A percentile compares a stretch with the other conserved stretches of the same genome.
Evolutionary conservation across 352 stramenopile genomes (phyloP).

Genomic region (Blastocystis sp.): DNA sequence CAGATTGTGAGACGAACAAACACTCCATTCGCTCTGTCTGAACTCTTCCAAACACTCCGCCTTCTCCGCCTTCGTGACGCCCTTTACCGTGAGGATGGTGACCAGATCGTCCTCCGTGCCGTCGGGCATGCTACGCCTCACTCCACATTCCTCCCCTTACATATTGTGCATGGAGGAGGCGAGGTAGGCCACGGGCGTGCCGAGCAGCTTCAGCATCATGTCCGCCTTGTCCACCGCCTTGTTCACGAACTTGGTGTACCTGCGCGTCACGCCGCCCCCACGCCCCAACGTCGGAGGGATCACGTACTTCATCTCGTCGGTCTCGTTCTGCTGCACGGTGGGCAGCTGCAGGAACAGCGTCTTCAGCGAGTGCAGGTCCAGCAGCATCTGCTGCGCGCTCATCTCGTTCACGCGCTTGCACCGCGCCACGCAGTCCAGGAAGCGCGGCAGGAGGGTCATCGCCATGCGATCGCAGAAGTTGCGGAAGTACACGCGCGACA

Average conservation of each 20-base stretch:
- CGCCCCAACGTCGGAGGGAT: conserved; percentile 38
- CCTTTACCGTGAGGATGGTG: conserved; percentile 33
- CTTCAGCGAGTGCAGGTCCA: too few species aligned
- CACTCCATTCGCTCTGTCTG: background rate
- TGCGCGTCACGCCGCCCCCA: conserved; percentile 71
- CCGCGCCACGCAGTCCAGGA: conserved; percentile 36
- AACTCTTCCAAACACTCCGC: conserved; percentile 53
- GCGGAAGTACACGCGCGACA: conserved; percentile 88
- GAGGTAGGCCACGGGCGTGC: conserved; percentile 88
- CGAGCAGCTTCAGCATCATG: conserved; percentile 93
- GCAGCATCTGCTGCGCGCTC: conserved; percentile 88
- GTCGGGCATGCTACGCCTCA: conserved; percentile 27
- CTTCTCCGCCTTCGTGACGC: conserved; percentile 45
- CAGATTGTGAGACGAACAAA: background rate
- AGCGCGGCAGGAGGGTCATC: conserved; percentile 80
- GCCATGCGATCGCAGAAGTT: conserved; percentile 98
- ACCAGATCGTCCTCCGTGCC: conserved; percentile 34
- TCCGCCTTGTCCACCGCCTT: conserved; percentile 73
- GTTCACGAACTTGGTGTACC: conserved; percentile 93
- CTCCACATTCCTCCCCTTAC: conserved; percentile 76
- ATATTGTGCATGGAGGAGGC: conserved; percentile 85
- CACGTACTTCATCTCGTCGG: conserved; percentile 69
- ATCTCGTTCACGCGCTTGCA: conserved; percentile 86
- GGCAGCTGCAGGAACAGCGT: conserved; percentile 81
- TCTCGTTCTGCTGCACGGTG: conserved; percentile 78